These are phyloP conservation scores for Verticillium nubilum DNA, from an alignment of 2,329 filamentous ascomycete species.

Conservation along the genomic window DNA sequence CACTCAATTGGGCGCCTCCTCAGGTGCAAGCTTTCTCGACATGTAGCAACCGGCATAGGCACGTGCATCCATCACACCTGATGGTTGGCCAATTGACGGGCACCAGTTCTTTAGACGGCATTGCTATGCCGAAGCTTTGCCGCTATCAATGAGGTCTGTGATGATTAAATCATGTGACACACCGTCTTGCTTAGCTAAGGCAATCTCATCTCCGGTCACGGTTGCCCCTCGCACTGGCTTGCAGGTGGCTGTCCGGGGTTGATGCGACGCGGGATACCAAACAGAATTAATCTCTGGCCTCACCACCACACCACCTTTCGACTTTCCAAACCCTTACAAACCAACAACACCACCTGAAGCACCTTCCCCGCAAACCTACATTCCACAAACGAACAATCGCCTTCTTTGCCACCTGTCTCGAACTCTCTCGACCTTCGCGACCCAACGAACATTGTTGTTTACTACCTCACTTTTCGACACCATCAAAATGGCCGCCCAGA, in stretches of 20 bases:
- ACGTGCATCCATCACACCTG: not conserved
- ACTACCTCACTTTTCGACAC: not conserved
- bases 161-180: not conserved
- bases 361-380: not conserved
- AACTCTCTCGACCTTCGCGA: not conserved
- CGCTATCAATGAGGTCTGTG: not conserved
- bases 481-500: not conserved
- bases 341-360: not conserved
- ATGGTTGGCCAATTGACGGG: constrained; percentile 4
- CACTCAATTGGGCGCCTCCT: not conserved
- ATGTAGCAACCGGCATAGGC: not conserved
- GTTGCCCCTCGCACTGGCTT: constrained; percentile 1
- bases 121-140: not conserved
- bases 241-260: not conserved
- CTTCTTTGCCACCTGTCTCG: not conserved
- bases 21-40: not conserved
- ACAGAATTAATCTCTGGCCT: not conserved
- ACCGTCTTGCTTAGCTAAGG: not conserved
- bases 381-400: not conserved
- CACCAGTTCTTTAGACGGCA: not conserved
- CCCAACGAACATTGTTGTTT: not conserved
- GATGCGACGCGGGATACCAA: constrained; percentile 2
- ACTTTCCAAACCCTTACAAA: not conserved
- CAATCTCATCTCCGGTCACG: not conserved
- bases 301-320: not conserved